A percentile compares a stretch with the other conserved stretches of the same genome.
Conservation (phyloP, 768 basidiomycete genomes). For the Serpula lacrymans region DNA sequence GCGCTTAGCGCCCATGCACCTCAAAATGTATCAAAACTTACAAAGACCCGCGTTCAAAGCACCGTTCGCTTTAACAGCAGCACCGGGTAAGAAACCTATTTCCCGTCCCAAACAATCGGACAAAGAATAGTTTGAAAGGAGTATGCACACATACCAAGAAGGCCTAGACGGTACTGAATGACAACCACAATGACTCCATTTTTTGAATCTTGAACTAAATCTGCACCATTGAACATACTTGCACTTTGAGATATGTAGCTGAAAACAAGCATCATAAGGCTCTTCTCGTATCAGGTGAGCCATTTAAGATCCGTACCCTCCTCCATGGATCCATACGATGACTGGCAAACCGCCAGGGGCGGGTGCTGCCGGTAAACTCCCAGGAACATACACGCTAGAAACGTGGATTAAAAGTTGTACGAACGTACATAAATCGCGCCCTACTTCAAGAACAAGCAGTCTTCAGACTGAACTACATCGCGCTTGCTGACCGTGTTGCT, state of each 20-base stretch:
- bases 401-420: neutral
- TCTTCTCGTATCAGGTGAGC: neutral
- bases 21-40: constrained; percentile 16
- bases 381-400: constrained; percentile 19
- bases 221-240: constrained; percentile 27
- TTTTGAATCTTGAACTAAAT: constrained; percentile 33
- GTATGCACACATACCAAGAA: constrained; percentile 14
- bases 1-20: neutral
- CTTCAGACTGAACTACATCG: constrained; percentile 9
- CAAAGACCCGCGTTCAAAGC: constrained; percentile 9
- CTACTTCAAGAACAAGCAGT: constrained; percentile 19
- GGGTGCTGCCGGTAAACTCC: constrained; percentile 4
- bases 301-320: constrained; percentile 5
- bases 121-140: neutral
- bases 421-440: too few relatives aligned
- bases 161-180: constrained; percentile 22
- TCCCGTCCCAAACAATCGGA: neutral
- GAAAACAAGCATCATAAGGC: constrained; percentile 14
- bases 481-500: constrained; percentile 1
- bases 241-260: constrained; percentile 32
- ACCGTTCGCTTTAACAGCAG: constrained; percentile 4
- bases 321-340: constrained; percentile 45
- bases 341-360: constrained; percentile 26
- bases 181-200: constrained; percentile 35
- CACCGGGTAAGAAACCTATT: constrained; percentile 10